Conservation (phyloP, 106 monocot genomes). For the Triglochin maritima region DNA sequence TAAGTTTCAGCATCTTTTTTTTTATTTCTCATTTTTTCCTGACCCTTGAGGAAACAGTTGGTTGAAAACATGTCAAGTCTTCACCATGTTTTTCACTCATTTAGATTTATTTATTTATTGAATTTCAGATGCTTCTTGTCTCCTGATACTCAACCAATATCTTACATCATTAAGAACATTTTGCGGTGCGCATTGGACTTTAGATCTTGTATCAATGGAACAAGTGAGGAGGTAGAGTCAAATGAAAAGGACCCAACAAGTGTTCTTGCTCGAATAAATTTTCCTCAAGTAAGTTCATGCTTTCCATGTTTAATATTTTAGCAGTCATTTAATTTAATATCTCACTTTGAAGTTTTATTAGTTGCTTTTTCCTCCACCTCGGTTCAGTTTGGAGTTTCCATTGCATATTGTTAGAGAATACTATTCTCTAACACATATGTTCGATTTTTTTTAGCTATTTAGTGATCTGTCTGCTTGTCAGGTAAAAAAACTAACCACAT, state of each 20-base stretch:
- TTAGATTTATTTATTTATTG: neutral
- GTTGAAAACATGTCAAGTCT: neutral
- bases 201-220: constrained; percentile 28
- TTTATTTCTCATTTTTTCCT: neutral
- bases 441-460: no score
- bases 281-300: constrained; percentile 36
- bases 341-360: neutral
- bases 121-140: constrained; percentile 81
- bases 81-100: neutral
- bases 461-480: no score
- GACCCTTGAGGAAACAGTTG: neutral
- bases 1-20: neutral
- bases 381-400: no score
- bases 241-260: constrained; percentile 16
- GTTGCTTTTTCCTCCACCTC: no score
- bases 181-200: constrained; percentile 81
- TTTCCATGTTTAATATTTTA: neutral
- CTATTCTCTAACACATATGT: no score
- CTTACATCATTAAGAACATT: constrained; percentile 62
- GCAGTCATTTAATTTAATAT: neutral
- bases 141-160: constrained; percentile 37
- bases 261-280: constrained; percentile 36
- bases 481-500: no score
- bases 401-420: no score
- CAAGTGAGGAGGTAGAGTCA: constrained; percentile 1